Evolutionary conservation across 768 basidiomycete genomes (phyloP).

Genomic region (Kwoniella shandongensis): DNA sequence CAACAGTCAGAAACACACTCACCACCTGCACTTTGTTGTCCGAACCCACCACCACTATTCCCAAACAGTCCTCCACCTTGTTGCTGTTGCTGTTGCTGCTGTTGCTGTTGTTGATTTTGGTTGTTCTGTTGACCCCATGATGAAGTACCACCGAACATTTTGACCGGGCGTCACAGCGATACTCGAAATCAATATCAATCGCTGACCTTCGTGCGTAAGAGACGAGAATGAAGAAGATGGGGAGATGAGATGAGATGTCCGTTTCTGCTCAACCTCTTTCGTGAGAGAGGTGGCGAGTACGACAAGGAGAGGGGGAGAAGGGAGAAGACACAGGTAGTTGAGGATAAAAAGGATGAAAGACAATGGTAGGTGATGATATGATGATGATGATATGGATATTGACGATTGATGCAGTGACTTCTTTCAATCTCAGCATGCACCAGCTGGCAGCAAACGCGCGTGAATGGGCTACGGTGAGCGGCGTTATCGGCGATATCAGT

Average conservation of each 20-base stretch:
- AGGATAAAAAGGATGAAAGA: background rate
- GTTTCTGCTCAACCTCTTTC: too few relatives aligned
- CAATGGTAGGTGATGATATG: background rate
- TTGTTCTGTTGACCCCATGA: slow-evolving; percentile 41
- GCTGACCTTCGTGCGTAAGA: too few relatives aligned
- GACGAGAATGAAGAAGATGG: too few relatives aligned
- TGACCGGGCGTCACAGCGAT: too few relatives aligned
- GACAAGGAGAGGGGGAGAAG: too few relatives aligned
- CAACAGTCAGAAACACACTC: too few relatives aligned
- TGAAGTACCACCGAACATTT: slow-evolving; percentile 47
- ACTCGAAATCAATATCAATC: too few relatives aligned
- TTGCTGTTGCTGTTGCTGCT: slow-evolving; percentile 57
- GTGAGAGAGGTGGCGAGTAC: too few relatives aligned
- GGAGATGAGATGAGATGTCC: too few relatives aligned
- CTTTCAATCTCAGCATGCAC: too few relatives aligned
- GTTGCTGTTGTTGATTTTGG: slow-evolving; percentile 61
- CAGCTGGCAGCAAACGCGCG: too few relatives aligned
- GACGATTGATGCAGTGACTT: too few relatives aligned
- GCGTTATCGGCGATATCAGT: slow-evolving; percentile 11
- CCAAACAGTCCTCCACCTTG: slow-evolving; percentile 30
- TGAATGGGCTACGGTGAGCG: background rate
- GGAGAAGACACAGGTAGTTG: background rate
- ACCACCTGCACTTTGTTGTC: slow-evolving; percentile 48
- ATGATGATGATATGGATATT: background rate
- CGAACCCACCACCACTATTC: slow-evolving; percentile 36